Percentiles rank a stretch among this genome's conserved stretches.
phyloP scores from a whole-genome alignment of 352 stramenopile species.

The Thraustochytrium striatum region DNA sequence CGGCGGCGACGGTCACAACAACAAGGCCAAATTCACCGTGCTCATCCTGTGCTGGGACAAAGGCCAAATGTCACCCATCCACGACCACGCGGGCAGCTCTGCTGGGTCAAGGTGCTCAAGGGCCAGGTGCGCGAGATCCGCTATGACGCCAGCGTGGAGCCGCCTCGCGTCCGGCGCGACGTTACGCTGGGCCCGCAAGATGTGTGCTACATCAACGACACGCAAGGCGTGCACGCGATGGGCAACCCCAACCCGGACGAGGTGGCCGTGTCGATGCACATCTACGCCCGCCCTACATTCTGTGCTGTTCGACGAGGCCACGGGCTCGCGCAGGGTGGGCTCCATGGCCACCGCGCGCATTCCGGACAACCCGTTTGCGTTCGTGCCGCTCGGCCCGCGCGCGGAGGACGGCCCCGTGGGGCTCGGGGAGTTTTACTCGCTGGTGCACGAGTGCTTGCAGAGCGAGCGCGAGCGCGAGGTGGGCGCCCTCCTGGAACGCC shows the following conservation, averaged over 20 bases:
- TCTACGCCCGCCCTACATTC: conserved; percentile 78
- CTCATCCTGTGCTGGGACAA: conserved; percentile 72
- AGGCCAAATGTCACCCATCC: conserved; percentile 72
- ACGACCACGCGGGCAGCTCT: conserved; percentile 73
- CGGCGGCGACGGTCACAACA: not conserved
- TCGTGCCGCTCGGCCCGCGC: not conserved
- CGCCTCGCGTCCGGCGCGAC: conserved; percentile 63
- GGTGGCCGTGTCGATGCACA: conserved; percentile 74
- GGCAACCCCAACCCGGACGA: conserved; percentile 66
- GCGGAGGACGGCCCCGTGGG: not conserved
- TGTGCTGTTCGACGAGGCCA: conserved; percentile 57
- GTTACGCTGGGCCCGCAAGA: conserved; percentile 52
- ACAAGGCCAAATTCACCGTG: conserved; percentile 69
- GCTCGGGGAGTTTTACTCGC: not conserved
- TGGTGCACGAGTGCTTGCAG: conserved; percentile 2
- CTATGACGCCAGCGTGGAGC: conserved; percentile 65
- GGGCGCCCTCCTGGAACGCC: not conserved
- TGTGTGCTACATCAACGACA: conserved; percentile 80
- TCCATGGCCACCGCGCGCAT: conserved; percentile 42
- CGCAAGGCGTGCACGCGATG: conserved; percentile 74
- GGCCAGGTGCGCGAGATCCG: conserved; percentile 72
- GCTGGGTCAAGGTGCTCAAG: conserved; percentile 73
- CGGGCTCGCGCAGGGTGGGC: not conserved
- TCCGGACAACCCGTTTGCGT: not conserved
- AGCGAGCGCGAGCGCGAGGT: not conserved